phyloP scores from a whole-genome alignment of 176 grass and related monocot genomes.

The Juncus inflexus region DNA sequence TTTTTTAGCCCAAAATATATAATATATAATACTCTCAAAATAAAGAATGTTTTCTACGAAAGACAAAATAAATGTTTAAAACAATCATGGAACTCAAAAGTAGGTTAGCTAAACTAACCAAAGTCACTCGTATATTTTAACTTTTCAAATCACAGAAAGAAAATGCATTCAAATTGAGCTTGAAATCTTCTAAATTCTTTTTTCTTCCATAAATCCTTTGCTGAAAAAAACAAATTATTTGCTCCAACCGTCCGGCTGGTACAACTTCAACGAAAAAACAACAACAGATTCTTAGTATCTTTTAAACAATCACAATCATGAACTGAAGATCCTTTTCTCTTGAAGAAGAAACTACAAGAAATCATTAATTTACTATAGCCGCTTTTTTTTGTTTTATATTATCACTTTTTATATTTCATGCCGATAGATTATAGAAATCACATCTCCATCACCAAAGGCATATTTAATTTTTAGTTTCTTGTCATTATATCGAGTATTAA shows the following conservation, averaged over 20 bases:
- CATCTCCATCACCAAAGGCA: no score
- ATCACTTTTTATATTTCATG: conserved; percentile 14
- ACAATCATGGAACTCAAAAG: background rate
- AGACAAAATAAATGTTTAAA: background rate
- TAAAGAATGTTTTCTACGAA: no score
- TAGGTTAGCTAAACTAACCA: background rate
- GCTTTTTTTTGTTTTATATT: conserved; percentile 2
- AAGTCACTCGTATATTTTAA: background rate
- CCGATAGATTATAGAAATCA: no score
- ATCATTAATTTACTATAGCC: conserved; percentile 16
- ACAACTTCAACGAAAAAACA: background rate
- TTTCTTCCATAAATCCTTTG: background rate
- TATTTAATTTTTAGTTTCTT: no score
- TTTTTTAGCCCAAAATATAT: no score
- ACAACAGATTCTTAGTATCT: background rate
- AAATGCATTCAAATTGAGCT: background rate
- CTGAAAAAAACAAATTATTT: background rate
- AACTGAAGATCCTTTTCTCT: background rate
- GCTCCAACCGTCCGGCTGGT: background rate
- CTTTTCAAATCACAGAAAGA: conserved; percentile 6
- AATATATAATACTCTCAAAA: no score
- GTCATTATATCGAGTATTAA: no score
- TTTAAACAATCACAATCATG: conserved; percentile 17
- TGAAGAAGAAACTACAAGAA: background rate
- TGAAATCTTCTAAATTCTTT: background rate